Conservation (phyloP, 306 rosid species). For the Inga laurina region DNA sequence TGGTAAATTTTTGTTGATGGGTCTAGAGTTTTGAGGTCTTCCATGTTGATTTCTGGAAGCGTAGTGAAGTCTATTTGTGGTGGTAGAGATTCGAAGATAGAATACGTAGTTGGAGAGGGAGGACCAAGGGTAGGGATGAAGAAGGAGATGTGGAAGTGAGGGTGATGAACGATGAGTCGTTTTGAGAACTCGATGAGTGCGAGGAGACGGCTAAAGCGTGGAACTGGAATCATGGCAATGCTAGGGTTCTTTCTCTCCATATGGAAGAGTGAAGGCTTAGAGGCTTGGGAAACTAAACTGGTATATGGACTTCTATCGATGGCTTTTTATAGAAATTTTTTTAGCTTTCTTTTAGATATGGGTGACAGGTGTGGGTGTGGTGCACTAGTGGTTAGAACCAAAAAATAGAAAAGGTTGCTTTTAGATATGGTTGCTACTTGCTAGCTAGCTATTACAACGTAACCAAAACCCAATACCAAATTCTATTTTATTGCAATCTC, state of each 20-base stretch:
- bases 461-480: slow-evolving; percentile 1
- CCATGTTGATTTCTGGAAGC: background rate
- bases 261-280: background rate
- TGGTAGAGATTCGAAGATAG: background rate
- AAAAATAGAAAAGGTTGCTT: slow-evolving; percentile 29
- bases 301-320: background rate
- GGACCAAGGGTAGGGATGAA: background rate
- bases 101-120: background rate
- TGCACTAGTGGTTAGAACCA: slow-evolving; percentile 42
- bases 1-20: background rate
- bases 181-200: background rate
- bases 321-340: background rate
- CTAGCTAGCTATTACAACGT: slow-evolving; percentile 9
- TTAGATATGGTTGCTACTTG: background rate
- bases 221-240: background rate
- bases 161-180: background rate
- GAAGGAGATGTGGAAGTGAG: background rate
- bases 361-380: slow-evolving; percentile 40
- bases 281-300: background rate
- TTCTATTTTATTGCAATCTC: background rate
- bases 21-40: background rate
- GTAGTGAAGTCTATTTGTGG: background rate
- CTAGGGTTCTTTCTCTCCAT: background rate
- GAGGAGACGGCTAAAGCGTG: background rate
- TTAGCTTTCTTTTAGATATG: background rate